Evolutionary conservation across 108 stramenopile species (phyloP), one percentile per base, ranked within the genome.

Genomic region (Fragilaria radians): DNA sequence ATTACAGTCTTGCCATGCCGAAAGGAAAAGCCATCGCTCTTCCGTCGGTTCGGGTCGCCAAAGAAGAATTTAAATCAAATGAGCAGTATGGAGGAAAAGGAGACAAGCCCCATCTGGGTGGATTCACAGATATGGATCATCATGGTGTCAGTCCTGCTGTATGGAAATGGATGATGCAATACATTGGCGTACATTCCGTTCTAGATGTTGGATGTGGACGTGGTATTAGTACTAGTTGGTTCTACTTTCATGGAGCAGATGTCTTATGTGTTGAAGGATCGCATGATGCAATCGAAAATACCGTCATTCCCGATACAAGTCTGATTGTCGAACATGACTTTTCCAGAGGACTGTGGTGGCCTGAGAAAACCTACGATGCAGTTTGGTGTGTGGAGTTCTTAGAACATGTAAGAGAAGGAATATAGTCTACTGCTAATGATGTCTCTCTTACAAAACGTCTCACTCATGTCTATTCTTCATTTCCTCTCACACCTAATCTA

Each of bases 341-440:
- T 55, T 63, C 68, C 14, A 46, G 83, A 49, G 91, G 91, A 48
- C 91, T 88, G 24, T 93, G 84, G 84, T 93, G 91, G 91, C 91
- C 91, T 4, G 75, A 64, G 4, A 45, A 79, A 3, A 89, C 88
- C 0, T 80, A 83, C 22, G 88, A 89, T 70, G 85, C 83, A 2
- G 86, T 70, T 2, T 93, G 88, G 88, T 67, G 66, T n/a, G 87
- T 89, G 9, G 91, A 93, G 56, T 87, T 88, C 29, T 34, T 77
- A 51, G 76, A 77, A 54, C 66, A 67, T 46, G 74, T 75, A 4
- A 22, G 58, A 42, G 36, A 42, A 42, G 11, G 7, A 11, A 14
- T 11, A 42, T 14, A 42, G 7, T 7, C 36, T 11, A 42, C 14
- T 42, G 36, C 14, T 14, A 11, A 42, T 42, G 36, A 42, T 11